Conservation (phyloP, 176 grass and related monocot genomes). For the Guadua angustifolia region DNA sequence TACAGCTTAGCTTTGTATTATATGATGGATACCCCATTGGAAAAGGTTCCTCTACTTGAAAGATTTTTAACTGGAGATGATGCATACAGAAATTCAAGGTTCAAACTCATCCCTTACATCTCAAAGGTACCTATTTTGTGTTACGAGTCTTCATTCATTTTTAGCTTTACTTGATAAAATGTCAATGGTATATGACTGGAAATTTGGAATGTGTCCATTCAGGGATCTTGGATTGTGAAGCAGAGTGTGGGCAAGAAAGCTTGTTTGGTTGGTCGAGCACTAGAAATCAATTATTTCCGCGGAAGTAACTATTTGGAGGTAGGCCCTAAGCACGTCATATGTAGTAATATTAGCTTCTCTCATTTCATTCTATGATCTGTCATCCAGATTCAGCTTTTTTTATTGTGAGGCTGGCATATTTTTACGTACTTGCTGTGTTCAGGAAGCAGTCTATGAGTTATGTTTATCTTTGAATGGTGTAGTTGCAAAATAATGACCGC, state of each 20-base stretch:
- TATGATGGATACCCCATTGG: conserved; percentile 88
- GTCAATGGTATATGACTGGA: background rate
- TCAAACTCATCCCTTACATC: conserved; percentile 99
- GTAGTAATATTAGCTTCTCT: conserved; percentile 13
- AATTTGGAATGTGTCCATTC: conserved; percentile 29
- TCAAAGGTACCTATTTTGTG: conserved; percentile 70
- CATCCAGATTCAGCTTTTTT: background rate
- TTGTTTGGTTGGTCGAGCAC: conserved; percentile 90
- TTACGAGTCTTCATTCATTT: background rate
- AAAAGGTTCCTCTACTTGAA: conserved; percentile 85
- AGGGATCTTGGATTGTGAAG: conserved; percentile 99
- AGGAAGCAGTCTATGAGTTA: background rate
- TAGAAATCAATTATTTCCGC: conserved; percentile 94
- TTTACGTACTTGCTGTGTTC: background rate
- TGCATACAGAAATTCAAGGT: conserved; percentile 95
- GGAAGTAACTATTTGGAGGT: conserved; percentile 99
- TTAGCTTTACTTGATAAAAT: conserved; percentile 18
- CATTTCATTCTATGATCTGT: conserved; percentile 5
- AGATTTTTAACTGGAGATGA: conserved; percentile 94
- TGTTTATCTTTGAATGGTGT: background rate
- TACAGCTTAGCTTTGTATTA: conserved; percentile 97
- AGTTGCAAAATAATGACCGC: background rate
- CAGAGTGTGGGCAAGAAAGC: conserved; percentile 99
- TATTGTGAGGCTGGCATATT: background rate
- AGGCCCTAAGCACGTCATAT: conserved; percentile 10